Evolutionary conservation across 2,329 filamentous ascomycete genomes (phyloP).

Genomic region (Leptodontidium sp.): DNA sequence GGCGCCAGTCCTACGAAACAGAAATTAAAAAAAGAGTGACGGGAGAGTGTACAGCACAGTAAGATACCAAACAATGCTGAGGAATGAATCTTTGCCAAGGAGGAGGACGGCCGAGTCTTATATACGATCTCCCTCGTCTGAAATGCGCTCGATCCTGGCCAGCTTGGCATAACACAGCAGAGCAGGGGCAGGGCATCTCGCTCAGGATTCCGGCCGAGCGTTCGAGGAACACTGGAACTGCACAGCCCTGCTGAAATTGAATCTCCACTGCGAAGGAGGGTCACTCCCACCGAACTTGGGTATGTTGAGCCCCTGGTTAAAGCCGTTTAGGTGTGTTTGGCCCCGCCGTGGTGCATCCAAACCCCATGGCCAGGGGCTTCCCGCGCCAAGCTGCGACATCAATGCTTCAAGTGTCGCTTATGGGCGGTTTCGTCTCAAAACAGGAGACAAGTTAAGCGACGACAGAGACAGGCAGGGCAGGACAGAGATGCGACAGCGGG

Average conservation of each 20-base stretch:
- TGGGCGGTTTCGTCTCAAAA: slow-evolving; percentile 29
- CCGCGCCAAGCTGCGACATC: slow-evolving; percentile 26
- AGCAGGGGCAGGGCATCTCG: not conserved
- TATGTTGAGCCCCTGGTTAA: not conserved
- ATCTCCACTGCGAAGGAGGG: not conserved
- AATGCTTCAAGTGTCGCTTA: slow-evolving; percentile 35
- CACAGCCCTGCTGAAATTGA: slow-evolving; percentile 20
- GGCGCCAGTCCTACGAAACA: slow-evolving; percentile 23
- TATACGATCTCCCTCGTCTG: slow-evolving; percentile 23
- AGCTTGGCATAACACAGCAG: slow-evolving; percentile 1
- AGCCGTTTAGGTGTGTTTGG: slow-evolving; percentile 11
- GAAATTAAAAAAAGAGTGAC: slow-evolving; percentile 31
- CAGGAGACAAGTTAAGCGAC: slow-evolving; percentile 1
- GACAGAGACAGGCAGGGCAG: not conserved
- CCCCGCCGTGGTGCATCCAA: slow-evolving; percentile 12
- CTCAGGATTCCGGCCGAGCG: slow-evolving; percentile 11
- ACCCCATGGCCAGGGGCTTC: slow-evolving; percentile 13
- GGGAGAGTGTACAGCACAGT: slow-evolving; percentile 11
- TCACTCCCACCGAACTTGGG: not conserved
- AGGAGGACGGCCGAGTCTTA: slow-evolving; percentile 10
- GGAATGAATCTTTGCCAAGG: slow-evolving; percentile 15
- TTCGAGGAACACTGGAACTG: slow-evolving; percentile 7
- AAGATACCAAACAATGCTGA: slow-evolving; percentile 22
- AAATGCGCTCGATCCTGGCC: slow-evolving; percentile 8
- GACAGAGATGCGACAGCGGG: not conserved